These are phyloP conservation scores for Alternaria sp. DNA, from an alignment of 2,329 filamentous ascomycete genomes.

Conservation along the genomic window DNA sequence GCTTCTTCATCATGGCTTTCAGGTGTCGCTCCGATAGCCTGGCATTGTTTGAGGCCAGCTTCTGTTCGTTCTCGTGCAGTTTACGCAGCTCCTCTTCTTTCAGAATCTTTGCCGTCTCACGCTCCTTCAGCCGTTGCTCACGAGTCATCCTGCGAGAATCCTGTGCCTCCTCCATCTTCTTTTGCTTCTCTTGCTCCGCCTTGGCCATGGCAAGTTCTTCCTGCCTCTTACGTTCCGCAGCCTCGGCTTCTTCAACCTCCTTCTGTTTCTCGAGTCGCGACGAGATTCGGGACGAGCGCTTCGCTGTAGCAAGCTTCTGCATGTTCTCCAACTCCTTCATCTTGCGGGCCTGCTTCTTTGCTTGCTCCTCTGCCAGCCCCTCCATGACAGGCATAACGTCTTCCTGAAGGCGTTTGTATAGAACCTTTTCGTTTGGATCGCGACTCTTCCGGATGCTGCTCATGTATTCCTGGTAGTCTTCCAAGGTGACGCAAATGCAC, in stretches of 20 bases:
- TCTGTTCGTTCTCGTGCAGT: slow-evolving; percentile 77
- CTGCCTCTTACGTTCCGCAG: slow-evolving; percentile 71
- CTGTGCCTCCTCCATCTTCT: slow-evolving; percentile 75
- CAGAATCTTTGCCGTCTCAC: slow-evolving; percentile 80
- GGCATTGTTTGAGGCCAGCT: slow-evolving; percentile 49
- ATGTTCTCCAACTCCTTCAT: slow-evolving; percentile 82
- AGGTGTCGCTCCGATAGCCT: slow-evolving; percentile 80
- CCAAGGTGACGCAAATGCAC: slow-evolving; percentile 81
- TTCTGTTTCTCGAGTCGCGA: slow-evolving; percentile 79
- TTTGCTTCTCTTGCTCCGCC: slow-evolving; percentile 64
- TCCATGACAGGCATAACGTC: slow-evolving; percentile 86
- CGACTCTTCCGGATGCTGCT: slow-evolving; percentile 74
- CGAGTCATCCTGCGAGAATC: slow-evolving; percentile 82
- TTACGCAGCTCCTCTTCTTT: slow-evolving; percentile 84
- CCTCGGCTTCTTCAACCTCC: slow-evolving; percentile 72
- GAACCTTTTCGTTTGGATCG: slow-evolving; percentile 82
- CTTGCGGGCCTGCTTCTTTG: slow-evolving; percentile 74
- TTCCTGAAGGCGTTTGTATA: slow-evolving; percentile 74
- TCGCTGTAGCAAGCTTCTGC: slow-evolving; percentile 89
- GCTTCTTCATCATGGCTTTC: slow-evolving; percentile 82
- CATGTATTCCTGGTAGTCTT: slow-evolving; percentile 77
- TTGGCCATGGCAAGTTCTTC: slow-evolving; percentile 69
- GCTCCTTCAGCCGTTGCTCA: slow-evolving; percentile 84
- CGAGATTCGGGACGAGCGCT: slow-evolving; percentile 89
- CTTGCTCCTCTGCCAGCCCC: slow-evolving; percentile 71